phyloP scores from a whole-genome alignment of 2,329 filamentous ascomycete species.

The Cucurbitaria berberidis region DNA sequence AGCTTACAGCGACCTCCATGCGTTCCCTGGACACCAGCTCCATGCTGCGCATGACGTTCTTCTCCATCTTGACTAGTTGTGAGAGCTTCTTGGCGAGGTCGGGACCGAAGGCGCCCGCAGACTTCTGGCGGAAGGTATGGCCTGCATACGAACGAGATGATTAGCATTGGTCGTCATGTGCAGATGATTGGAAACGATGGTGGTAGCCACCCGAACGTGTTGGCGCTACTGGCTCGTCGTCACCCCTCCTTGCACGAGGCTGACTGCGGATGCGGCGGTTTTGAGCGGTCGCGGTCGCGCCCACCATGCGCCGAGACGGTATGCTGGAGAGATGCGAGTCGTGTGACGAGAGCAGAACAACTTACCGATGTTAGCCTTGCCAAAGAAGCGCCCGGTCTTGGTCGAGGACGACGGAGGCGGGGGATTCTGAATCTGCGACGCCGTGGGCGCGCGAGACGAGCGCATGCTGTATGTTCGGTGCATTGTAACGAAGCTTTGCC shows the following conservation, averaged over 20 bases:
- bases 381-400: conserved; percentile 89
- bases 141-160: conserved; percentile 52
- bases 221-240: neutral
- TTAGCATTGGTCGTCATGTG: conserved; percentile 9
- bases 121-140: conserved; percentile 74
- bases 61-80: conserved; percentile 99
- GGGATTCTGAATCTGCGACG: conserved; percentile 88
- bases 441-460: conserved; percentile 93
- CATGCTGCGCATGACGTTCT: conserved; percentile 99
- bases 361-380: conserved; percentile 83
- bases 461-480: conserved; percentile 91
- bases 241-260: neutral
- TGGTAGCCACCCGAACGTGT: neutral
- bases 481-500: conserved; percentile 61
- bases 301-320: neutral
- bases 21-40: conserved; percentile 93
- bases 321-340: neutral
- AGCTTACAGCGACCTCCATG: conserved; percentile 95
- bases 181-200: neutral
- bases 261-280: neutral
- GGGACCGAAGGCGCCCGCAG: conserved; percentile 77
- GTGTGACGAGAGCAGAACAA: conserved; percentile 41
- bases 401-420: conserved; percentile 90
- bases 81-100: conserved; percentile 98
- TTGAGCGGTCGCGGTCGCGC: neutral